Conservation (phyloP, 345 rosid genomes). For the Melaleuca alternifolia region DNA sequence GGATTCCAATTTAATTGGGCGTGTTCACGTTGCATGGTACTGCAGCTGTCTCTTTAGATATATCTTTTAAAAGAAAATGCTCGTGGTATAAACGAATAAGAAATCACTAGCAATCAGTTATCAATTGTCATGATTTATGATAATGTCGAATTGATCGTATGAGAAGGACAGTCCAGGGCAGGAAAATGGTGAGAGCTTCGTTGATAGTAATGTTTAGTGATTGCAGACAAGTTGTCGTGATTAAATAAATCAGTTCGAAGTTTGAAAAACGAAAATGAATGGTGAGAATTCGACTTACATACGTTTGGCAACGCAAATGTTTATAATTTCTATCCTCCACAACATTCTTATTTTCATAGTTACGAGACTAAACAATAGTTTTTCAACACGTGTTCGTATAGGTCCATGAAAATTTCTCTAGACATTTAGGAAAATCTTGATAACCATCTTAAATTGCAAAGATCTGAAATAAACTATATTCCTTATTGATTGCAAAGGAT, state of each 20-base stretch:
- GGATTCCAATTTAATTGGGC: background rate
- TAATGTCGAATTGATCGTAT: background rate
- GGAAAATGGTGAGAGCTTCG: background rate
- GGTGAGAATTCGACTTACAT: background rate
- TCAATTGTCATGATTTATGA: background rate
- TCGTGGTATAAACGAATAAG: background rate
- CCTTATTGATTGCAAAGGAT: background rate
- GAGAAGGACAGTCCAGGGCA: background rate
- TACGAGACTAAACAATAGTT: background rate
- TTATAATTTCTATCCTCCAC: background rate
- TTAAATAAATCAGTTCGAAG: background rate
- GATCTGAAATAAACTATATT: background rate
- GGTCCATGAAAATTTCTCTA: no score
- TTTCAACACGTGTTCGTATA: no score
- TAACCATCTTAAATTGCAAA: background rate
- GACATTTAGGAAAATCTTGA: background rate
- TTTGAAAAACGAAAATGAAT: background rate
- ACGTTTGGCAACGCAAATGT: background rate
- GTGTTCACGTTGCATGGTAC: background rate
- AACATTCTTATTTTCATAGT: background rate
- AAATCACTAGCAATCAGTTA: background rate
- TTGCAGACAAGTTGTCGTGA: background rate
- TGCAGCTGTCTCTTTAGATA: background rate
- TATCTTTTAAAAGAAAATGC: background rate
- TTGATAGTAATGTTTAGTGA: background rate